Evolutionary conservation across 148 eudicot genomes (phyloP).

Genomic region (Rheum nobile): DNA sequence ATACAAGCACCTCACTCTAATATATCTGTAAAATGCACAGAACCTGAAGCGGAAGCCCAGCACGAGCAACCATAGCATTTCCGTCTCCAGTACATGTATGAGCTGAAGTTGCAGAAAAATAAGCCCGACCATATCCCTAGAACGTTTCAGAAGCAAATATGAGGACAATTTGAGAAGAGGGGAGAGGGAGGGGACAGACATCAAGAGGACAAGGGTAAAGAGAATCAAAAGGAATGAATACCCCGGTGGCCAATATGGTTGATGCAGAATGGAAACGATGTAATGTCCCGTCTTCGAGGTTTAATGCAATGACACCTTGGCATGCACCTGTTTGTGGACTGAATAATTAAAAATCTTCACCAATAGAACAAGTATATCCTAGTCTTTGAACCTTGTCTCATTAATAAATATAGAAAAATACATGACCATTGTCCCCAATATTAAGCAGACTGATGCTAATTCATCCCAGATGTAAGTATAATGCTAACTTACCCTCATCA

Average conservation of each 20-base stretch:
- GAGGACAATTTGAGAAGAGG: neutral
- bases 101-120: conserved; percentile 95
- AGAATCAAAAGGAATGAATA: conserved; percentile 14
- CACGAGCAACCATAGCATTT: conserved; percentile 96
- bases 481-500: conserved; percentile 48
- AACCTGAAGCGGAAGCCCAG: conserved; percentile 82
- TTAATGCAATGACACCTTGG: conserved; percentile 93
- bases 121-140: conserved; percentile 90
- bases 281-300: conserved; percentile 86
- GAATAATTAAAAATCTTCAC: conserved; percentile 4
- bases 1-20: too few relatives aligned
- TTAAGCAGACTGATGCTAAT: neutral
- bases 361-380: too few relatives aligned
- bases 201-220: neutral
- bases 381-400: too few relatives aligned
- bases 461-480: neutral
- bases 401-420: too few relatives aligned
- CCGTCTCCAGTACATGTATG: conserved; percentile 99
- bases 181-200: neutral
- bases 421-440: too few relatives aligned
- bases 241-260: conserved; percentile 97
- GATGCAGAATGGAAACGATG: conserved; percentile 77
- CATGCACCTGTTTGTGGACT: conserved; percentile 43
- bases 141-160: neutral
- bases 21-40: conserved; percentile 89